These are phyloP conservation scores for sorghum (Sorghum bicolor) DNA, from an alignment of 176 grass and related monocot species.

Conservation along the genomic window Sorghum_bicolor_NCBIv3 NC_012874.2:1906501-1907000, in stretches of 20 bases:
- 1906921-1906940: slow-evolving; percentile 86
- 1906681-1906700: slow-evolving; percentile 71
- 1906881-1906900: slow-evolving; percentile 81
- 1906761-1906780: not conserved
- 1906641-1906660: slow-evolving; percentile 49
- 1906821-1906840: not conserved
- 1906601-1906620: not conserved
- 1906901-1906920: slow-evolving; percentile 76
- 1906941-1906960: slow-evolving; percentile 94
- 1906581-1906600: not conserved
- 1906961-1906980: slow-evolving; percentile 71
- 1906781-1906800: not conserved
- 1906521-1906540: slow-evolving; percentile 51
- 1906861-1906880: not conserved
- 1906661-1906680: slow-evolving; percentile 92
- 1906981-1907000: slow-evolving; percentile 51
- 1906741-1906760: slow-evolving; percentile 90
- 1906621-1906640: not conserved
- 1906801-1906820: not conserved
- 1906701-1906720: slow-evolving; percentile 62
- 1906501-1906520: slow-evolving; percentile 79
- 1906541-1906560: slow-evolving; percentile 52
- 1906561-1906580: slow-evolving; percentile 91
- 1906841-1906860: not conserved
- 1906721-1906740: slow-evolving; percentile 67